Percentiles rank a stretch among this genome's conserved stretches.
These are phyloP conservation scores for Osmanthus fragrans DNA, from an alignment of 257 asterid genomes.

Conservation along the genomic window DNA sequence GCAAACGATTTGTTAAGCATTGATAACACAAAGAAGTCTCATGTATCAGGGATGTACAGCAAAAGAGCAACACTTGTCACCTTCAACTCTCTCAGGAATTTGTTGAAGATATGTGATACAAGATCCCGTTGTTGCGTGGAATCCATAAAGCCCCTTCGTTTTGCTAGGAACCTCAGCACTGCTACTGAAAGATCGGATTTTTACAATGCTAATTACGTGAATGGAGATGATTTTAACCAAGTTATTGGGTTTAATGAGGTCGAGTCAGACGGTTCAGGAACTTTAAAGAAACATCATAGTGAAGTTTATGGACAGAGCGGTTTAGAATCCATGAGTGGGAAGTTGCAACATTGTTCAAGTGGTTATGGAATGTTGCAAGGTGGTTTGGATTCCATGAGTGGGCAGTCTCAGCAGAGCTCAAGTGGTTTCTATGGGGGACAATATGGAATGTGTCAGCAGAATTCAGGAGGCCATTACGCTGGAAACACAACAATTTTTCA, in stretches of 20 bases:
- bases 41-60: conserved; percentile 42
- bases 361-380: not conserved
- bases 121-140: conserved; percentile 9
- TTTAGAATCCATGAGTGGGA: not conserved
- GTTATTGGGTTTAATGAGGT: conserved; percentile 30
- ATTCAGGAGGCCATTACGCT: conserved; percentile 22
- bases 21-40: too few relatives aligned
- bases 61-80: conserved; percentile 41
- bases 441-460: conserved; percentile 22
- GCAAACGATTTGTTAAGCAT: too few relatives aligned
- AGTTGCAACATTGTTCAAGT: not conserved
- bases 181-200: conserved; percentile 52
- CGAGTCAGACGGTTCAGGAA: conserved; percentile 23
- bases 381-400: not conserved
- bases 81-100: conserved; percentile 36
- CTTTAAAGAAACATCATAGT: conserved; percentile 27
- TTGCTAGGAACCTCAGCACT: conserved; percentile 35
- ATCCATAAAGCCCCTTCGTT: conserved; percentile 21
- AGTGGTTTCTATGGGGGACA: conserved; percentile 11
- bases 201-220: conserved; percentile 32
- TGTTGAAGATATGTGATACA: conserved; percentile 46
- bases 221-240: conserved; percentile 23
- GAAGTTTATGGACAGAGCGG: conserved; percentile 37
- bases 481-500: not conserved
- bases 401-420: conserved; percentile 17